phyloP scores from a whole-genome alignment of 176 grass and related monocot genomes.

The Bromus sterilis region DNA sequence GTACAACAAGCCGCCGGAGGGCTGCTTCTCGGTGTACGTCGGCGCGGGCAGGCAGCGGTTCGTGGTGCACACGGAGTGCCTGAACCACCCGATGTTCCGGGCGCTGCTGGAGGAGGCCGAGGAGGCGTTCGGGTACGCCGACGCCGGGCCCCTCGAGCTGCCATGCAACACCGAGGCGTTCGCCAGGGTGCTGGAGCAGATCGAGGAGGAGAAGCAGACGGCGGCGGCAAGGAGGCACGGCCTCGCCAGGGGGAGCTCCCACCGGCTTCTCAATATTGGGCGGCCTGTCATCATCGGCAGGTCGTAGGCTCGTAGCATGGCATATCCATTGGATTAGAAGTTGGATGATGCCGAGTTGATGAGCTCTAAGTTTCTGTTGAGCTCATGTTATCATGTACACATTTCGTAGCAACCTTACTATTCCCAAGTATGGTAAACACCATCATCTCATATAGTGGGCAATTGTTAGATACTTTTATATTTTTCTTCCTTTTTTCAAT shows the following conservation, averaged over 20 bases:
- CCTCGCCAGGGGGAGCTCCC: not conserved
- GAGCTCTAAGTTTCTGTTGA: not conserved
- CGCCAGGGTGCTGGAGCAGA: slow-evolving; percentile 20
- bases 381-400: not conserved
- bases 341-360: not conserved
- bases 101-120: slow-evolving; percentile 53
- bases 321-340: not conserved
- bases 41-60: slow-evolving; percentile 43
- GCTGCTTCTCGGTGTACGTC: slow-evolving; percentile 51
- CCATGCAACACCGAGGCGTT: slow-evolving; percentile 34
- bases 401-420: not conserved
- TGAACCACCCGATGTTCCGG: slow-evolving; percentile 50
- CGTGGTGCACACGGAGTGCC: slow-evolving; percentile 38
- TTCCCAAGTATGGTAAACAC: not conserved
- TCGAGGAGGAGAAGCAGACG: slow-evolving; percentile 33
- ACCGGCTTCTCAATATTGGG: slow-evolving; percentile 14
- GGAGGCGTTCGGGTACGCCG: slow-evolving; percentile 28
- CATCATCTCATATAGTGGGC: not conserved
- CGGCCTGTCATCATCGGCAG: not conserved
- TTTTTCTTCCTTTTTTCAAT: not conserved
- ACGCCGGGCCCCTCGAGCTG: slow-evolving; percentile 36
- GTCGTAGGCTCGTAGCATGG: no score
- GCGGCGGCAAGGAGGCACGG: not conserved
- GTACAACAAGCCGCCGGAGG: not conserved
- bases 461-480: not conserved